Conservation (phyloP, 2,329 filamentous ascomycete species). For the Fusarium kyushuense region DNA sequence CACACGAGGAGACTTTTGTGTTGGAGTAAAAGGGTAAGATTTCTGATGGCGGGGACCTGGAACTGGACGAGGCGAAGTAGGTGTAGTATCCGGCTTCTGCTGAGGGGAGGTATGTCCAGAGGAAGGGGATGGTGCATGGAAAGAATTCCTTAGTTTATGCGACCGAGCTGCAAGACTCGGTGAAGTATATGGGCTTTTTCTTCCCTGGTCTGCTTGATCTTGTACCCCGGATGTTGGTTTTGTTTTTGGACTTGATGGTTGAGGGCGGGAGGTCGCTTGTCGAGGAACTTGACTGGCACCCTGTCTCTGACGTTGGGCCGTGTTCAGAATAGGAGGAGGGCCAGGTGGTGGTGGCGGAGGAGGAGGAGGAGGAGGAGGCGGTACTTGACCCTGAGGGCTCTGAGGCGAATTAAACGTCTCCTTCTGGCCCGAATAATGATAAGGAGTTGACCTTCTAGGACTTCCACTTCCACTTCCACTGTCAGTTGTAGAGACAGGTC, state of each 20-base stretch:
- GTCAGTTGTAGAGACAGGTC: constrained; percentile 14
- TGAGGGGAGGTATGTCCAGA: background rate
- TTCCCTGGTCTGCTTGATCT: background rate
- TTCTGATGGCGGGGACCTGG: background rate
- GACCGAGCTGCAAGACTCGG: background rate
- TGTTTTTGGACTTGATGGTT: background rate
- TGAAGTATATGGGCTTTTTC: background rate
- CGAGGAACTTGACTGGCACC: background rate
- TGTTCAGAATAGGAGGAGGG: constrained; percentile 13
- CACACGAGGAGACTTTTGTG: constrained; percentile 20
- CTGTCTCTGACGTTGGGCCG: background rate
- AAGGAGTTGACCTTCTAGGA: background rate
- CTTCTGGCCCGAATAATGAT: constrained; percentile 6
- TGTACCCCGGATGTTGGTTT: background rate
- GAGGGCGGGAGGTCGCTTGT: background rate
- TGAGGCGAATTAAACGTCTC: constrained; percentile 6
- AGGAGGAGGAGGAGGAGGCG: constrained; percentile 9
- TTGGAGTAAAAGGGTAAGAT: background rate
- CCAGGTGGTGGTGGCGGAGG: constrained; percentile 22
- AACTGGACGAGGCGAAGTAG: background rate
- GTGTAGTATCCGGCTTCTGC: background rate
- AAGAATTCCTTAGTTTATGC: background rate
- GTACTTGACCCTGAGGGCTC: background rate
- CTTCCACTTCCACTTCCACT: background rate
- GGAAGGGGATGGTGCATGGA: background rate